A percentile compares a stretch with the other conserved stretches of the same genome.
These are phyloP conservation scores for Coriaria nepalensis DNA, from an alignment of 306 rosid species.

Conservation along the genomic window DNA sequence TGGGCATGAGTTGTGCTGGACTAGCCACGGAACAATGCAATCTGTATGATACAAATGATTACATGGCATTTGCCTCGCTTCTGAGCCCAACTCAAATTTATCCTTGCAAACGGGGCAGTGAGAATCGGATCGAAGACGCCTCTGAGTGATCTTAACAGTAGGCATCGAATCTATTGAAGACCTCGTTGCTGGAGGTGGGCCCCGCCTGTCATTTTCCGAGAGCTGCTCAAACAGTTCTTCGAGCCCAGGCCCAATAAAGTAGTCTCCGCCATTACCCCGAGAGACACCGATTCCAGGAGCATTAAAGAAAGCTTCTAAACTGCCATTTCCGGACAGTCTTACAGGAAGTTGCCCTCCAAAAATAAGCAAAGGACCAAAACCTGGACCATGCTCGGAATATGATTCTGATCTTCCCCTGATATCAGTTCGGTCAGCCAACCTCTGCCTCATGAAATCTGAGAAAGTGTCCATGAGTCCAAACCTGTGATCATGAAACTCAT, in stretches of 20 bases:
- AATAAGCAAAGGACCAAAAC: constrained; percentile 10
- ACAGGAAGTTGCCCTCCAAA: constrained; percentile 15
- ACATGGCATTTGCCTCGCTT: constrained; percentile 18
- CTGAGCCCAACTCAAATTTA: constrained; percentile 12
- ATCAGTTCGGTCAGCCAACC: constrained; percentile 11
- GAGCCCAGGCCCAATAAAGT: constrained; percentile 15
- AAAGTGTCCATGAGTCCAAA: constrained; percentile 7
- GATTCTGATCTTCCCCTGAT: constrained; percentile 16
- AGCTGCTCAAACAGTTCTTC: constrained; percentile 17
- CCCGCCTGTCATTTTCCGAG: constrained; percentile 7
- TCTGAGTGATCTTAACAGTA: constrained; percentile 11
- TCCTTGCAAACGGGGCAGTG: constrained; percentile 19
- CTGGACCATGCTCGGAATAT: constrained; percentile 7
- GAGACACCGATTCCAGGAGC: constrained; percentile 14
- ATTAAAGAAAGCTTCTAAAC: constrained; percentile 13
- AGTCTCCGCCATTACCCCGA: constrained; percentile 10
- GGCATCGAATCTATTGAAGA: constrained; percentile 15
- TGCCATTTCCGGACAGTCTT: constrained; percentile 4
- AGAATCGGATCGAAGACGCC: constrained; percentile 15
- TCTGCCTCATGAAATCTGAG: constrained; percentile 16
- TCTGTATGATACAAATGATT: constrained; percentile 17
- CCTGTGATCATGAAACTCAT: constrained; percentile 9
- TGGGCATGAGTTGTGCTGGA: constrained; percentile 17
- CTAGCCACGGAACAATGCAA: constrained; percentile 16
- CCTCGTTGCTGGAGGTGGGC: constrained; percentile 15